These are phyloP conservation scores for Cladosporium oxysporum DNA, from an alignment of 2,329 filamentous ascomycete species.

Conservation along the genomic window DNA sequence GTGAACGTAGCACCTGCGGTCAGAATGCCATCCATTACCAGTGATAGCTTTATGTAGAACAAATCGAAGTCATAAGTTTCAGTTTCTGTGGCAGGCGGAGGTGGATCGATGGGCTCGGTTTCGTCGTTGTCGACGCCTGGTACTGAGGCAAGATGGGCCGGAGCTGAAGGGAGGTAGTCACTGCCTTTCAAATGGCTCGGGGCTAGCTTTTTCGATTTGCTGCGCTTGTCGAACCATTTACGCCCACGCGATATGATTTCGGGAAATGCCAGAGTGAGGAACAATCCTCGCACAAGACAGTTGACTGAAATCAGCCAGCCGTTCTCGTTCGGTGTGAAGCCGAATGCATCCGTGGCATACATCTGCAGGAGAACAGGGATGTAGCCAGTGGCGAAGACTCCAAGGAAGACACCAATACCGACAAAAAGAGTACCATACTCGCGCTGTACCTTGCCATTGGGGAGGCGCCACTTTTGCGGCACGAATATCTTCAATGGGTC, in stretches of 20 bases:
- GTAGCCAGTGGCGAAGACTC: conserved; percentile 69
- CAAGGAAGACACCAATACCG: conserved; percentile 66
- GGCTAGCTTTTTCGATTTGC: background rate
- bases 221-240: conserved; percentile 43
- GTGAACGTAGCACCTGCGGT: conserved; percentile 66
- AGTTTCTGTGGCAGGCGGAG: conserved; percentile 51
- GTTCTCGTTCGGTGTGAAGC: conserved; percentile 49
- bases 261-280: conserved; percentile 49
- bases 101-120: conserved; percentile 35
- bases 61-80: conserved; percentile 64
- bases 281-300: conserved; percentile 46
- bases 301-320: conserved; percentile 50
- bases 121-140: conserved; percentile 6
- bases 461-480: conserved; percentile 57
- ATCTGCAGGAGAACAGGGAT: conserved; percentile 60
- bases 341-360: conserved; percentile 49
- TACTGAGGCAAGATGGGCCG: conserved; percentile 13
- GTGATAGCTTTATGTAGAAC: conserved; percentile 65
- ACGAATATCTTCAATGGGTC: conserved; percentile 64
- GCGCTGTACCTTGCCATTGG: conserved; percentile 52
- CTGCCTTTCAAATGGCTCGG: conserved; percentile 3
- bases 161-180: conserved; percentile 10
- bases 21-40: conserved; percentile 64
- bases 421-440: conserved; percentile 66
- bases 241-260: conserved; percentile 46